phyloP scores from a whole-genome alignment of 805 yeast genomes.

The Myxozyma monticola region DNA sequence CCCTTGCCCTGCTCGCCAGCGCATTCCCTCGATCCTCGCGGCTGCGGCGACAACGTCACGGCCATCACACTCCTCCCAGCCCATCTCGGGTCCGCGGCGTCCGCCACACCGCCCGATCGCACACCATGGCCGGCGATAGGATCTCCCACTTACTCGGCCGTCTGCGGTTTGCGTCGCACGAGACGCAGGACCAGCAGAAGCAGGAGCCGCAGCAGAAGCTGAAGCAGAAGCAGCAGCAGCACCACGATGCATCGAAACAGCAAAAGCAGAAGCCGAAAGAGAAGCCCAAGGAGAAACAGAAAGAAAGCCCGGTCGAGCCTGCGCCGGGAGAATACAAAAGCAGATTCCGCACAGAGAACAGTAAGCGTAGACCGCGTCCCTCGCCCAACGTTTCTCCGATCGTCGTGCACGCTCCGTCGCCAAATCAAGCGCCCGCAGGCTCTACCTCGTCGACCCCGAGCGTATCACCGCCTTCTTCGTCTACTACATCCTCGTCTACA shows the following conservation, averaged over 20 bases:
- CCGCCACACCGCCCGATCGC: too few species aligned
- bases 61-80: too few species aligned
- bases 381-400: neutral
- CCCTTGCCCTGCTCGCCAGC: too few species aligned
- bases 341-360: neutral
- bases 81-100: too few species aligned
- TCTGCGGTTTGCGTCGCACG: slow-evolving; percentile 9
- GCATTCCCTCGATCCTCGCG: too few species aligned
- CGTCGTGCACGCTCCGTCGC: too few species aligned
- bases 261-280: neutral
- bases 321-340: slow-evolving; percentile 2
- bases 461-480: neutral
- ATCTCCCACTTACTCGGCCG: slow-evolving; percentile 9
- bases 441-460: neutral
- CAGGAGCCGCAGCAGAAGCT: slow-evolving; percentile 1
- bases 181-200: neutral
- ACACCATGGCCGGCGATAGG: neutral
- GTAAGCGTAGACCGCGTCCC: too few species aligned
- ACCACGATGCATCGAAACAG: neutral
- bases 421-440: too few species aligned
- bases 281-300: neutral
- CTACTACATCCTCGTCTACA: too few species aligned
- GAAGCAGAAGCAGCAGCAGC: slow-evolving; percentile 3
- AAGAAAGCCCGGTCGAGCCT: neutral
- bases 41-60: too few species aligned